phyloP scores from a whole-genome alignment of 2,329 filamentous ascomycete genomes.

The Clonostachys rosea region DNA sequence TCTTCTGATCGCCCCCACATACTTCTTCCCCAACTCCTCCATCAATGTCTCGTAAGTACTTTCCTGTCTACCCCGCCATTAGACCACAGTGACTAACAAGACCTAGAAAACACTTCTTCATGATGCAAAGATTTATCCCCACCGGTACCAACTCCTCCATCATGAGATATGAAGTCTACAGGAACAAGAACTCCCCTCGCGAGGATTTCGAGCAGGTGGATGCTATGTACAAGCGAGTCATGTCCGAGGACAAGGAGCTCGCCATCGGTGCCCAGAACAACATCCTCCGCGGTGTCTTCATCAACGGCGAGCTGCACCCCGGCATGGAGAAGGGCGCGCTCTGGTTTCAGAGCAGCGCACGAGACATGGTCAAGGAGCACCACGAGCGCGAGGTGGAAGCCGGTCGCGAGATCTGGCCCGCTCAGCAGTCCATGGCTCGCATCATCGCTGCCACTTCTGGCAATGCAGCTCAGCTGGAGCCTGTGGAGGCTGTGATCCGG shows the following conservation, averaged over 20 bases:
- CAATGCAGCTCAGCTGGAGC: slow-evolving; percentile 8
- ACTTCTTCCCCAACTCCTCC: slow-evolving; percentile 45
- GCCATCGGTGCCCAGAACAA: slow-evolving; percentile 44
- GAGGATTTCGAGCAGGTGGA: slow-evolving; percentile 39
- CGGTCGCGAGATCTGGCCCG: slow-evolving; percentile 20
- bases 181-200: slow-evolving; percentile 37
- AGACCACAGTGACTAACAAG: background rate
- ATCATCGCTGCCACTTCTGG: slow-evolving; percentile 11
- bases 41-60: slow-evolving; percentile 41
- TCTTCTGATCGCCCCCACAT: slow-evolving; percentile 37
- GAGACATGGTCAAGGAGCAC: slow-evolving; percentile 17
- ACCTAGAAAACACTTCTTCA: slow-evolving; percentile 3
- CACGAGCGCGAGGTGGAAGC: slow-evolving; percentile 12
- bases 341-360: slow-evolving; percentile 27
- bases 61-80: background rate
- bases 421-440: slow-evolving; percentile 1
- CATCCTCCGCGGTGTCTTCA: slow-evolving; percentile 42
- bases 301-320: slow-evolving; percentile 47
- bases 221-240: slow-evolving; percentile 44
- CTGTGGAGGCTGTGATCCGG: too few species aligned
- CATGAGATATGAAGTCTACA: slow-evolving; percentile 34
- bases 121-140: slow-evolving; percentile 4
- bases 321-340: slow-evolving; percentile 46
- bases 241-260: slow-evolving; percentile 45
- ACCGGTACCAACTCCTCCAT: background rate